Evolutionary conservation across 2,329 filamentous ascomycete species (phyloP).

Genomic region (Alternaria sp.): DNA sequence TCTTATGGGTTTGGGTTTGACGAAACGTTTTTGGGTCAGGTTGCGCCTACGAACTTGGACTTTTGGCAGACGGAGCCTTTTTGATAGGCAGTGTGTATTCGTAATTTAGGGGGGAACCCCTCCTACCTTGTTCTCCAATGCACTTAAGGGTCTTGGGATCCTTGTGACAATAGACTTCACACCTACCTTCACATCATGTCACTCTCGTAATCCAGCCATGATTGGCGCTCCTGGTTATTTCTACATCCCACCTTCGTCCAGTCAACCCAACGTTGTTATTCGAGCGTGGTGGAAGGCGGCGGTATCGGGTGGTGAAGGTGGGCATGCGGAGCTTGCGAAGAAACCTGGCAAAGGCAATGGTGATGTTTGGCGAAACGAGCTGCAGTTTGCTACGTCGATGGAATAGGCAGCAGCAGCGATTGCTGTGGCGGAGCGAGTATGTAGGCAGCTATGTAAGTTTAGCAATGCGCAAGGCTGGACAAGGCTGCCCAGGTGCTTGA

Average conservation of each 20-base stretch:
- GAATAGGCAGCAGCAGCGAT: slow-evolving; percentile 1
- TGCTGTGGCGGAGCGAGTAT: background rate
- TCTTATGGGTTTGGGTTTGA: slow-evolving; percentile 44
- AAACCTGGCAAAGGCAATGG: background rate
- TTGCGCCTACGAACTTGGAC: slow-evolving; percentile 35
- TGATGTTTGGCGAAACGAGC: background rate
- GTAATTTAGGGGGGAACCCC: background rate
- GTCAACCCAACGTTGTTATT: background rate
- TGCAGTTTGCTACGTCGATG: background rate
- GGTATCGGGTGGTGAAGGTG: background rate
- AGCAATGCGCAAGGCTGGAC: slow-evolving; percentile 12
- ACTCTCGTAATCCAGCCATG: background rate
- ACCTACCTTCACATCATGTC: background rate
- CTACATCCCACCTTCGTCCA: background rate
- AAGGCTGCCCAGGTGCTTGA: slow-evolving; percentile 3
- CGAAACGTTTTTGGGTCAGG: slow-evolving; percentile 41
- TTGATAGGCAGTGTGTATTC: slow-evolving; percentile 4
- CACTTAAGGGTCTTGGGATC: background rate
- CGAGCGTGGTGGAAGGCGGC: background rate
- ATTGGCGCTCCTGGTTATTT: background rate
- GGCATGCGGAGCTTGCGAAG: background rate
- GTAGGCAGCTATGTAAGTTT: slow-evolving; percentile 13
- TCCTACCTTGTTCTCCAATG: background rate
- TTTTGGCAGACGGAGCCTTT: slow-evolving; percentile 39
- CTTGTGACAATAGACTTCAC: background rate